These are phyloP conservation scores for Dactylellina cionopaga DNA, from an alignment of 2,329 filamentous ascomycete genomes.

Conservation along the genomic window DNA sequence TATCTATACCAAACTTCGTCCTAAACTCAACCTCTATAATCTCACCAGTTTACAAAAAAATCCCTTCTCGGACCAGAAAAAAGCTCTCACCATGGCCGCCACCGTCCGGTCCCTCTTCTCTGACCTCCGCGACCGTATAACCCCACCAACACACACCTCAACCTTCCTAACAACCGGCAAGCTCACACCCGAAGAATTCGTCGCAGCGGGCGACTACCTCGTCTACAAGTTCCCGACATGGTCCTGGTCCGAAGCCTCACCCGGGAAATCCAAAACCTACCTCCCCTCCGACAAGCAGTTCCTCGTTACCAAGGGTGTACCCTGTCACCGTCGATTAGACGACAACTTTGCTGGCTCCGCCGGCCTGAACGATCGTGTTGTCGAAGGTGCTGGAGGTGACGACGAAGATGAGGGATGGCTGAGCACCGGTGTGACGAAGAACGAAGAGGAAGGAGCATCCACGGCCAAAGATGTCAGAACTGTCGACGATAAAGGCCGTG, in stretches of 20 bases:
- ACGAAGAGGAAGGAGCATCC: constrained; percentile 69
- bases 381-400: constrained; percentile 74
- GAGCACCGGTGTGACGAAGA: constrained; percentile 79
- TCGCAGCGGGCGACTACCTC: constrained; percentile 94
- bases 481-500: constrained; percentile 86
- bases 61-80: constrained; percentile 1
- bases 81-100: constrained; percentile 35
- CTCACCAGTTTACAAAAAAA: not conserved
- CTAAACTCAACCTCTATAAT: not conserved
- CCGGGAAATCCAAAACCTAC: constrained; percentile 79
- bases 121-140: constrained; percentile 88
- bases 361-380: constrained; percentile 73
- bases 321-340: constrained; percentile 88
- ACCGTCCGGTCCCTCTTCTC: constrained; percentile 85
- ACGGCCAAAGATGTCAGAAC: constrained; percentile 75
- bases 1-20: no score
- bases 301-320: constrained; percentile 91
- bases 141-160: constrained; percentile 86
- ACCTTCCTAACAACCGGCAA: constrained; percentile 94
- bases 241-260: constrained; percentile 91
- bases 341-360: constrained; percentile 81
- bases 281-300: constrained; percentile 93
- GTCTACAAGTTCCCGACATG: constrained; percentile 99
- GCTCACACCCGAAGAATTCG: constrained; percentile 96
- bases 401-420: constrained; percentile 80